Evolutionary conservation across 805 yeast species (phyloP).

Genomic region (Cyberlindnera xishuangbannaensis): DNA sequence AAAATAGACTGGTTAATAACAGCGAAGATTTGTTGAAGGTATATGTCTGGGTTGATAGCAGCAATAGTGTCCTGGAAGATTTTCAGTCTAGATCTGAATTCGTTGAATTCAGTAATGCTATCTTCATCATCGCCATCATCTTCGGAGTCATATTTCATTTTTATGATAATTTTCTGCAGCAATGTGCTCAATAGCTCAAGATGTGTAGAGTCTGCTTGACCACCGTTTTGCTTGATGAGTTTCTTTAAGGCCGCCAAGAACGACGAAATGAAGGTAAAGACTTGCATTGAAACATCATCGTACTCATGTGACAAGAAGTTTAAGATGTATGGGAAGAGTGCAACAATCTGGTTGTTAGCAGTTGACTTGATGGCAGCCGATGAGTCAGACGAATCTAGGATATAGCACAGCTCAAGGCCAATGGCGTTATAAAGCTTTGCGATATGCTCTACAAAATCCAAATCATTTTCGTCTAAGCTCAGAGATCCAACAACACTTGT

Average conservation of each 20-base stretch:
- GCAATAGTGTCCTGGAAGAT: constrained; percentile 81
- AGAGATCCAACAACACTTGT: constrained; percentile 43
- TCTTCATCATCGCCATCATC: constrained; percentile 71
- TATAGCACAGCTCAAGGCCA: constrained; percentile 68
- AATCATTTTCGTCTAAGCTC: constrained; percentile 38
- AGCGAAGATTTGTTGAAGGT: constrained; percentile 51
- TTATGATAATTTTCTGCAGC: constrained; percentile 63
- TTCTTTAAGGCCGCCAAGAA: constrained; percentile 68
- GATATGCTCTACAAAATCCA: constrained; percentile 69
- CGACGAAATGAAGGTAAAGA: constrained; percentile 73
- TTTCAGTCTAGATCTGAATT: constrained; percentile 68
- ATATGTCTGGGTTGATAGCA: constrained; percentile 52
- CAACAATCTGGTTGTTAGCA: constrained; percentile 47
- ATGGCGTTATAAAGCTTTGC: constrained; percentile 71
- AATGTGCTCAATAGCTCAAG: constrained; percentile 55
- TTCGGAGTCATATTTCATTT: constrained; percentile 78
- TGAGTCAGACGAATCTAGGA: constrained; percentile 52
- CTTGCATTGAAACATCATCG: constrained; percentile 82
- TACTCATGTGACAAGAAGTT: constrained; percentile 72
- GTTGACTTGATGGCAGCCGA: constrained; percentile 30
- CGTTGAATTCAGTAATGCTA: constrained; percentile 70
- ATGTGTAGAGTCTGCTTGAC: constrained; percentile 32
- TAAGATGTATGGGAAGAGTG: constrained; percentile 67
- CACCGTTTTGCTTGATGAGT: constrained; percentile 34
- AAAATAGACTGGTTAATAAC: constrained; percentile 49